phyloP scores from a whole-genome alignment of 805 yeast genomes.

The Lipomyces oligophaga region DNA sequence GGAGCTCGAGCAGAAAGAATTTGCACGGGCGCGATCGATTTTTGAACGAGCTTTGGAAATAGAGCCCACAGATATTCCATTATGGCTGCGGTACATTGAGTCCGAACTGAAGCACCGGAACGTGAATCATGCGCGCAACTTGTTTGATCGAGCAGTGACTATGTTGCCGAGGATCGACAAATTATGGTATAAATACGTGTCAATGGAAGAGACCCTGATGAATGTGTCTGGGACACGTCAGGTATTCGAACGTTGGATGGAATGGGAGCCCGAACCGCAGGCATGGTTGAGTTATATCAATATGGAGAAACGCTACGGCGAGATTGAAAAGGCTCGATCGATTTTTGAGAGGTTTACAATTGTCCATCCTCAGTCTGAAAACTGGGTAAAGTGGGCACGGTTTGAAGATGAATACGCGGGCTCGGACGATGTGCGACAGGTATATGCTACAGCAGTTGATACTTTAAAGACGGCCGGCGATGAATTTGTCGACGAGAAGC shows the following conservation, averaged over 20 bases:
- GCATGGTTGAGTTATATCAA: slow-evolving; percentile 76
- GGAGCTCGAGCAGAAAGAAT: slow-evolving; percentile 78
- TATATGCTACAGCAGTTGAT: slow-evolving; percentile 66
- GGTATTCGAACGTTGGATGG: slow-evolving; percentile 75
- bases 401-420: slow-evolving; percentile 60
- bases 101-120: slow-evolving; percentile 67
- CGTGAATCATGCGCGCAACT: slow-evolving; percentile 82
- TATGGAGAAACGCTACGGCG: slow-evolving; percentile 66
- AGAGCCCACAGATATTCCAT: slow-evolving; percentile 67
- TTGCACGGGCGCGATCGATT: slow-evolving; percentile 74
- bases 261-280: slow-evolving; percentile 60
- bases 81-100: slow-evolving; percentile 83
- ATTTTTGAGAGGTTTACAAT: slow-evolving; percentile 56
- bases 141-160: slow-evolving; percentile 72
- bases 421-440: slow-evolving; percentile 50
- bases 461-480: slow-evolving; percentile 37
- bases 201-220: slow-evolving; percentile 74
- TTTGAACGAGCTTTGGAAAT: slow-evolving; percentile 84
- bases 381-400: slow-evolving; percentile 73
- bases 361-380: slow-evolving; percentile 49
- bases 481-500: slow-evolving; percentile 38
- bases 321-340: slow-evolving; percentile 53
- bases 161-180: slow-evolving; percentile 76
- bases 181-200: slow-evolving; percentile 79
- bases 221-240: slow-evolving; percentile 58